Evolutionary conservation across 2,329 filamentous ascomycete species (phyloP).

Genomic region (Penicillium sp.): DNA sequence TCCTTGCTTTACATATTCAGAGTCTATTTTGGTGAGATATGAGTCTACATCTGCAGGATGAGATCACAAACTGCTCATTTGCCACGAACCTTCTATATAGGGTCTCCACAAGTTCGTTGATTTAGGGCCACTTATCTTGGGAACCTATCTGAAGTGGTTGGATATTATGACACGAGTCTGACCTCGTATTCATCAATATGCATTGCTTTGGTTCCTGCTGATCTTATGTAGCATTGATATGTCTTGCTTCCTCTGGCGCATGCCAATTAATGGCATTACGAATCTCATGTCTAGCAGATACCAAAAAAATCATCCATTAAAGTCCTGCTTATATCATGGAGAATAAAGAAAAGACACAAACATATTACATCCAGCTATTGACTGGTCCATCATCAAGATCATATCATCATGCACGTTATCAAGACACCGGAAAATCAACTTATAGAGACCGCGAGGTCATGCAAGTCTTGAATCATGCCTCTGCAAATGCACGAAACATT

Average conservation of each 20-base stretch:
- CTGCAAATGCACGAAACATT: background rate
- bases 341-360: background rate
- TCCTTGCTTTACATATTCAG: background rate
- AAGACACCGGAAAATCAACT: background rate
- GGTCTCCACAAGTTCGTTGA: too few species aligned
- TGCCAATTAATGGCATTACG: too few species aligned
- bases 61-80: background rate
- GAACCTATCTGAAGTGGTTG: too few species aligned
- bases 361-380: background rate
- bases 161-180: too few species aligned
- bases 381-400: constrained; percentile 4
- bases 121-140: too few species aligned
- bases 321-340: constrained; percentile 11
- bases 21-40: too few species aligned
- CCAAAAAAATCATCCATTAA: constrained; percentile 8
- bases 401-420: constrained; percentile 8
- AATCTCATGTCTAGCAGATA: too few species aligned
- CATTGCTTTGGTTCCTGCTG: too few species aligned
- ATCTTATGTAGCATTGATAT: too few species aligned
- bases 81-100: too few species aligned
- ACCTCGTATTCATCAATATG: too few species aligned
- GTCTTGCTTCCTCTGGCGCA: too few species aligned
- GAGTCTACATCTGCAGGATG: background rate
- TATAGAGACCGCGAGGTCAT: constrained; percentile 18
- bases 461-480: constrained; percentile 12